A percentile compares a stretch with the other conserved stretches of the same genome.
phyloP scores from a whole-genome alignment of 2,329 filamentous ascomycete genomes.

The Epichloe sibirici region DNA sequence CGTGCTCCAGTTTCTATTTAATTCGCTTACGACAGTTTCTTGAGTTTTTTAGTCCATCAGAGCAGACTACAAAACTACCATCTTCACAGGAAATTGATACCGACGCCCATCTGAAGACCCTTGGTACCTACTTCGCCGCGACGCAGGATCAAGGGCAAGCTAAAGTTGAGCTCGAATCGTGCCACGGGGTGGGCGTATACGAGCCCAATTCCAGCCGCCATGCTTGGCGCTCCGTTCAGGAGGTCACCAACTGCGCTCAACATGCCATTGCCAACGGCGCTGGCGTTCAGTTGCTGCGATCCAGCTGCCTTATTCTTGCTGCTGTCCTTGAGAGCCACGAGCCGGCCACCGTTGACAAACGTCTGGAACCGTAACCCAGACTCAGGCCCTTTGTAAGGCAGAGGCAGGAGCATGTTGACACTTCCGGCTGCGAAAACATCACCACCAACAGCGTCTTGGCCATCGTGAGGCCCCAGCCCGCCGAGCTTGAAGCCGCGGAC shows the following conservation, averaged over 20 bases:
- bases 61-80: not conserved
- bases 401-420: slow-evolving; percentile 71
- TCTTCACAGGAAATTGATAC: slow-evolving; percentile 78
- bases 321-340: slow-evolving; percentile 60
- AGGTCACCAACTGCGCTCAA: slow-evolving; percentile 55
- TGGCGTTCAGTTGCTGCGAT: slow-evolving; percentile 22
- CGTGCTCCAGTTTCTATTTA: slow-evolving; percentile 1
- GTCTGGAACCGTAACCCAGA: slow-evolving; percentile 78
- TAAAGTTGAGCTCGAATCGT: slow-evolving; percentile 92
- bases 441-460: slow-evolving; percentile 74
- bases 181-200: slow-evolving; percentile 93
- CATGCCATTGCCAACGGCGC: slow-evolving; percentile 41
- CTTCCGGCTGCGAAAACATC: slow-evolving; percentile 87
- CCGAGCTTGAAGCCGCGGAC: slow-evolving; percentile 87
- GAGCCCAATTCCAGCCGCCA: slow-evolving; percentile 76
- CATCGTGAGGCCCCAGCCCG: slow-evolving; percentile 80
- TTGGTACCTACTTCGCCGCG: slow-evolving; percentile 81
- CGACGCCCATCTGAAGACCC: slow-evolving; percentile 88
- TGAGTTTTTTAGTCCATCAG: not conserved
- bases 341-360: slow-evolving; percentile 80
- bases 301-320: slow-evolving; percentile 31
- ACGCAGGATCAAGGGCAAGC: slow-evolving; percentile 68
- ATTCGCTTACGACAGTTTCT: not conserved
- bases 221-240: slow-evolving; percentile 63
- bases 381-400: slow-evolving; percentile 70